Evolutionary conservation across 75 land plant species (phyloP), one percentile per base, ranked within the genome.

Genomic region (Azolla pinnata): DNA sequence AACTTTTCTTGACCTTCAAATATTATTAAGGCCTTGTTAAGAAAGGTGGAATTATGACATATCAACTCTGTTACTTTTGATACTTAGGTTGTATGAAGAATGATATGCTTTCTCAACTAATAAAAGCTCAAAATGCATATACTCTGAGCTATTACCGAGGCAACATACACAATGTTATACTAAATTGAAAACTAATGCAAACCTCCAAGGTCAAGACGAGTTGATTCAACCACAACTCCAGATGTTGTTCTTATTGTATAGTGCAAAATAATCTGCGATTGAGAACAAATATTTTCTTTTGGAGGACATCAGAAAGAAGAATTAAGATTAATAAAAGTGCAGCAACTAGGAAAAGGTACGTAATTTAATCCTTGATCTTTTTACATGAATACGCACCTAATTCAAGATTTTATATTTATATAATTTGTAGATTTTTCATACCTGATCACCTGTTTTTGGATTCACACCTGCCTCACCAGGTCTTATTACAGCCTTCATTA

Each of bases 391-490:
- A 7, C 18, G 52, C 23, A n/a, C 52, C 18, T 4, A n/a, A 49
- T 21, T 49, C 23, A 7, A 18, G 52, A 18, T n/a, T n/a, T n/a
- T n/a, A n/a, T n/a, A n/a, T n/a, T n/a, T n/a, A n/a, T n/a, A n/a
- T n/a, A n/a, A n/a, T n/a, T n/a, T 18, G 52, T 21, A 12, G 32
- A 27, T 14, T 14, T 24, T 18, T 28, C 33, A 49, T 56, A 85
- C 96, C 89, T 78, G 88, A 75, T 91, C 81, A 48, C 89, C 97
- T 54, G 84, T 83, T 20, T 56, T 30, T 16, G 97, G 97, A 29
- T 42, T 65, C 18, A 35, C 54, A 9, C 65, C 69, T 1, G 77
- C 89, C 0, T 54, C 86, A 23, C 97, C 97, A 31, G 95, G 75
- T 45, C 89, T 88, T 14, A 91, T 60, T 10, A 74, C 31, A 14